phyloP scores from a whole-genome alignment of 169 alveolate species.

The Eimeria falciformis region DNA sequence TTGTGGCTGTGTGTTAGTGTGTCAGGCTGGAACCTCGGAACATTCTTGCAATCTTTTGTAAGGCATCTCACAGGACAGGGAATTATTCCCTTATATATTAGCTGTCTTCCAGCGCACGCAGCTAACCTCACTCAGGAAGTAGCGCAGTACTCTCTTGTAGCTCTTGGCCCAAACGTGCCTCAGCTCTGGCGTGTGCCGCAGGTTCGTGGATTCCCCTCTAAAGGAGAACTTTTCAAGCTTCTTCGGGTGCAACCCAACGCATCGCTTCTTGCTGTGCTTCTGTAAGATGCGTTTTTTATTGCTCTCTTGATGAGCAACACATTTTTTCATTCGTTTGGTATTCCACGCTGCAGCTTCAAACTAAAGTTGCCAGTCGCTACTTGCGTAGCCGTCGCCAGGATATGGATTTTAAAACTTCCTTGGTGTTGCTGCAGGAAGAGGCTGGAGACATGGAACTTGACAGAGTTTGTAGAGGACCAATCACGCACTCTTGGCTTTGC shows the following conservation, averaged over 20 bases:
- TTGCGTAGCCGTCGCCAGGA: neutral
- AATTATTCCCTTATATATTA: neutral
- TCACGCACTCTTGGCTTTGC: conserved; percentile 20
- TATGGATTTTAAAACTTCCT: neutral
- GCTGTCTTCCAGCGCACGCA: no score
- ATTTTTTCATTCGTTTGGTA: no score
- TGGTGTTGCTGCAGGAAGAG: conserved; percentile 21
- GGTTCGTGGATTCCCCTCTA: conserved; percentile 65
- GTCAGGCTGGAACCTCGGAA: conserved; percentile 51
- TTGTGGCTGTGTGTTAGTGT: neutral
- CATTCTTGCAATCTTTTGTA: conserved; percentile 46
- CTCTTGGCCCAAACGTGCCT: neutral
- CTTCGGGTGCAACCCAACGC: conserved; percentile 68
- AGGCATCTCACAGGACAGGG: neutral
- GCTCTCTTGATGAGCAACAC: no score
- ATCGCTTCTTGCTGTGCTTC: conserved; percentile 56
- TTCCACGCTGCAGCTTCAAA: no score
- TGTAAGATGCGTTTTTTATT: neutral
- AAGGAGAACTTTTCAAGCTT: conserved; percentile 51
- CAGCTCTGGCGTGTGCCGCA: conserved; percentile 14
- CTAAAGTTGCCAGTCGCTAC: no score
- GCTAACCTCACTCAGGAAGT: no score
- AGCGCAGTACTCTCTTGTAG: neutral
- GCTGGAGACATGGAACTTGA: conserved; percentile 44
- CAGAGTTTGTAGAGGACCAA: conserved; percentile 54